phyloP scores from a whole-genome alignment of 148 eudicot species.

The Bassia scoparia region DNA sequence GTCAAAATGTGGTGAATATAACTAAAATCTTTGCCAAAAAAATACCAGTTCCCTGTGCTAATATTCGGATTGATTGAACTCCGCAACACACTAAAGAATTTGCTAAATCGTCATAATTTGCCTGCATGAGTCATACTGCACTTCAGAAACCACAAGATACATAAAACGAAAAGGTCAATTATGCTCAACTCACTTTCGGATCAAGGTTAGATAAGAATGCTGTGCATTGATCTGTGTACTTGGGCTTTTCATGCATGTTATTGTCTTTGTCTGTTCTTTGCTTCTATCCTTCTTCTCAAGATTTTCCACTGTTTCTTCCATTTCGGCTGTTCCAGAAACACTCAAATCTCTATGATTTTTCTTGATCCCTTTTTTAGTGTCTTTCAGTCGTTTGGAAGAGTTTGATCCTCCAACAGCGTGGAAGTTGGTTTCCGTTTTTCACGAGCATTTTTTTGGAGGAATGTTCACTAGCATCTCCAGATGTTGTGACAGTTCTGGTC shows the following conservation, averaged over 20 bases:
- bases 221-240: constrained; percentile 79
- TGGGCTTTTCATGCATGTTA: constrained; percentile 33
- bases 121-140: constrained; percentile 40
- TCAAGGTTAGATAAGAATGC: constrained; percentile 78
- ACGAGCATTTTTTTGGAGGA: constrained; percentile 38
- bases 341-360: constrained; percentile 30
- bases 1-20: background rate
- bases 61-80: constrained; percentile 63
- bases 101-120: constrained; percentile 52
- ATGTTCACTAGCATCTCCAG: constrained; percentile 47
- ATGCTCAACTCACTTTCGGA: constrained; percentile 41
- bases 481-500: constrained; percentile 41
- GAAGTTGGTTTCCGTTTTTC: constrained; percentile 69
- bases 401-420: constrained; percentile 47
- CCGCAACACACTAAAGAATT: constrained; percentile 89
- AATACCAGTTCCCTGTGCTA: constrained; percentile 70
- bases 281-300: constrained; percentile 29
- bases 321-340: constrained; percentile 29
- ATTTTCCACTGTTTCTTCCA: constrained; percentile 31
- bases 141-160: too few species aligned
- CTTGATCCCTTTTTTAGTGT: constrained; percentile 26
- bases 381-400: constrained; percentile 67
- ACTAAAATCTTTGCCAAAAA: background rate
- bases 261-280: constrained; percentile 35
- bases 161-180: constrained; percentile 6